Percentiles rank a stretch among this genome's conserved stretches.
phyloP scores from a whole-genome alignment of 202 grass and related monocot genomes.

The Schoenoplectus triqueter region DNA sequence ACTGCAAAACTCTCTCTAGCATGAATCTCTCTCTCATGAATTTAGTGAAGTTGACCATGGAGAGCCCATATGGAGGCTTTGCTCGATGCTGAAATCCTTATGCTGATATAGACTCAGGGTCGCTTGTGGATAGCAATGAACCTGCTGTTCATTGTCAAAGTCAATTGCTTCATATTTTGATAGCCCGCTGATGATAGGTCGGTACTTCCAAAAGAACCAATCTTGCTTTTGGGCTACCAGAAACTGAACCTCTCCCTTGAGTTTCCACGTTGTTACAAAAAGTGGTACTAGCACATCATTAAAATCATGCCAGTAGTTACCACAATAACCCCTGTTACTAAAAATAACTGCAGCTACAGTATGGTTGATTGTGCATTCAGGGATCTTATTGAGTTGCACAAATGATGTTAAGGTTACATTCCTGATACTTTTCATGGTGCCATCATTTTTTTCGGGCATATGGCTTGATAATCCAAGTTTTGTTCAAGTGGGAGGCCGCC shows the following conservation, averaged over 20 bases:
- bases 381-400: conserved; percentile 25
- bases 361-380: conserved; percentile 50
- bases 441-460: conserved; percentile 71
- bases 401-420: conserved; percentile 41
- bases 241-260: conserved; percentile 68
- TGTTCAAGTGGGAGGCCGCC: conserved; percentile 26
- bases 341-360: conserved; percentile 62
- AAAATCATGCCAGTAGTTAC: conserved; percentile 89
- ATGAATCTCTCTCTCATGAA: conserved; percentile 49
- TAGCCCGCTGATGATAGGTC: conserved; percentile 48
- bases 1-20: conserved; percentile 51
- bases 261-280: conserved; percentile 65
- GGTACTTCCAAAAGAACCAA: conserved; percentile 70
- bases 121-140: conserved; percentile 55
- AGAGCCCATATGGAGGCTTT: conserved; percentile 40
- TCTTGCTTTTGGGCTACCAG: conserved; percentile 60
- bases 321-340: conserved; percentile 69
- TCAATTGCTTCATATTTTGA: conserved; percentile 57
- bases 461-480: conserved; percentile 58
- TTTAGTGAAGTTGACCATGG: conserved; percentile 65
- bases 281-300: conserved; percentile 82
- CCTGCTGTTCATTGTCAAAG: conserved; percentile 43
- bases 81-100: conserved; percentile 71
- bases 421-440: conserved; percentile 45
- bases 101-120: conserved; percentile 57